Percentiles rank a stretch among this genome's conserved stretches.
Conservation (phyloP, 306 rosid species). For the Senna siamea region DNA sequence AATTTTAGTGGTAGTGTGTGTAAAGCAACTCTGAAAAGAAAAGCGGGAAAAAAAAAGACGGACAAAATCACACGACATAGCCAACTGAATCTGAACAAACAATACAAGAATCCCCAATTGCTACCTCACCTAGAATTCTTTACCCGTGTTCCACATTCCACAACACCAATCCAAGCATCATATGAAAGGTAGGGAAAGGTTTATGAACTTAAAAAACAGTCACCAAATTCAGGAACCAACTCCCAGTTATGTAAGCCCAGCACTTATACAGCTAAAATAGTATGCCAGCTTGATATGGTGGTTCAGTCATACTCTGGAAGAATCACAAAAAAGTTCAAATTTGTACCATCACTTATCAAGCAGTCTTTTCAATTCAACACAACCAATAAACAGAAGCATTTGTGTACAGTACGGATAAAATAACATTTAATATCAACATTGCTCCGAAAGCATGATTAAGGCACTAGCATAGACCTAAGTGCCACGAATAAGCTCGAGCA, state of each 20-base stretch:
- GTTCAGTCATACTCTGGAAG: background rate
- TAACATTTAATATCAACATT: slow-evolving; percentile 16
- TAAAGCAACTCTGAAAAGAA: too few relatives aligned
- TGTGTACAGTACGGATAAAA: slow-evolving; percentile 22
- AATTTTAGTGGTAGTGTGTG: too few relatives aligned
- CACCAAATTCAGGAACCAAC: background rate
- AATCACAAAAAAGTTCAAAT: background rate
- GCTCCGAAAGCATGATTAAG: slow-evolving; percentile 30
- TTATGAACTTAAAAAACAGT: too few relatives aligned
- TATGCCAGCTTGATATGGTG: background rate
- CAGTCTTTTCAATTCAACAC: background rate
- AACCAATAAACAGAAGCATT: background rate
- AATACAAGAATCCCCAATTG: too few relatives aligned
- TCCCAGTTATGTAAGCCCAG: background rate
- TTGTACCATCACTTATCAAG: background rate
- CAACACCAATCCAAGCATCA: too few relatives aligned
- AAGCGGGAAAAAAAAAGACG: too few relatives aligned
- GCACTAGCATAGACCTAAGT: background rate
- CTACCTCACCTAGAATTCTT: too few relatives aligned
- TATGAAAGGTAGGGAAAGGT: too few relatives aligned
- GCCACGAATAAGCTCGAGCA: slow-evolving; percentile 26
- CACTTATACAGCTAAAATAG: background rate
- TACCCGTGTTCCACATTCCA: too few relatives aligned
- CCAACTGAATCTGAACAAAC: too few relatives aligned
- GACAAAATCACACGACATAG: too few relatives aligned